Conservation (phyloP, 768 basidiomycete species). For the Suillus americanus region DNA sequence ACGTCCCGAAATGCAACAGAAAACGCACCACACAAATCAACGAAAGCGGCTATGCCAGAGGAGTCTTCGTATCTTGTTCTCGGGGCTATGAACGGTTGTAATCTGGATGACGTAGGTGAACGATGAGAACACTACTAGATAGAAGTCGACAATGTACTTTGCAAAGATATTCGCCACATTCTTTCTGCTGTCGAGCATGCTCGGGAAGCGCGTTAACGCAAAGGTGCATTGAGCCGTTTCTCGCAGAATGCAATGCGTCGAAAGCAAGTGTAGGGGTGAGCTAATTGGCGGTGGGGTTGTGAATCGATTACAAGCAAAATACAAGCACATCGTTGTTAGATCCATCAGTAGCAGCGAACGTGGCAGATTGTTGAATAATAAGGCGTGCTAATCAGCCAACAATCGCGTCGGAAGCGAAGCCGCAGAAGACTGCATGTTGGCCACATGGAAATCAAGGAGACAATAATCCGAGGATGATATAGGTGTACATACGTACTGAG, state of each 20-base stretch:
- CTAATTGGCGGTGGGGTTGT: not conserved
- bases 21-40: not conserved
- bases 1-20: not conserved
- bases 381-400: not conserved
- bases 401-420: not conserved
- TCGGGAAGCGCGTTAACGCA: not conserved
- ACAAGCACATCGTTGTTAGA: not conserved
- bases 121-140: not conserved
- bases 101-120: not conserved
- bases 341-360: not conserved
- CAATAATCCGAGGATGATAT: not conserved
- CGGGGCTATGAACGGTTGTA: too few species aligned
- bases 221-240: not conserved
- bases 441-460: not conserved
- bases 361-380: not conserved
- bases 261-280: not conserved
- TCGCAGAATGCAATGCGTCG: not conserved
- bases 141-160: not conserved
- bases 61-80: not conserved
- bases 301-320: not conserved
- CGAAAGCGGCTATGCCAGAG: constrained; percentile 43
- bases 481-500: not conserved
- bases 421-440: not conserved
- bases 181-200: not conserved
- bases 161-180: not conserved